A percentile compares a stretch with the other conserved stretches of the same genome.
These are phyloP conservation scores for Rhynchospora tenuis DNA, from an alignment of 176 grass and related monocot species.

Conservation along the genomic window DNA sequence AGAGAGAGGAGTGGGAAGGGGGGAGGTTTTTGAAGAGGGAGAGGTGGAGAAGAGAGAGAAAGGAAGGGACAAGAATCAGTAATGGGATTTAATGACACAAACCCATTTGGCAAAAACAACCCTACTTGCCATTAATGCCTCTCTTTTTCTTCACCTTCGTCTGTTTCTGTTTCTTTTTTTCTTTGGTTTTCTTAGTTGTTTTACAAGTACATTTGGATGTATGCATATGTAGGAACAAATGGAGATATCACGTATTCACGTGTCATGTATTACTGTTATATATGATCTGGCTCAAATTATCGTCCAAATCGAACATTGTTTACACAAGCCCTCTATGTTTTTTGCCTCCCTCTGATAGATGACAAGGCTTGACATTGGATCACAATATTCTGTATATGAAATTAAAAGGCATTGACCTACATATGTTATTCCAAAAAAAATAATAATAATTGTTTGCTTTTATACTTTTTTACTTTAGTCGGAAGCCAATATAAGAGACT, in stretches of 20 bases:
- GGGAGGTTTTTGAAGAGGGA: slow-evolving; percentile 34
- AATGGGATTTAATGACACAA: slow-evolving; percentile 73
- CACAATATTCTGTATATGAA: neutral
- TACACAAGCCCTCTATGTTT: neutral
- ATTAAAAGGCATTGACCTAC: neutral
- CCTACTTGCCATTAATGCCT: slow-evolving; percentile 32
- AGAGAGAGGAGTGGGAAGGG: slow-evolving; percentile 1
- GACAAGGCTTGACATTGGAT: neutral
- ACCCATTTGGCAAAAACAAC: slow-evolving; percentile 50
- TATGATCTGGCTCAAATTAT: neutral
- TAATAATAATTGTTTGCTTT: neutral
- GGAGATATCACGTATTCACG: neutral
- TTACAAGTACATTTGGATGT: neutral
- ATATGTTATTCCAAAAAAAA: neutral
- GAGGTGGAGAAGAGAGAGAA: neutral
- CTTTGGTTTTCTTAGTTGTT: neutral
- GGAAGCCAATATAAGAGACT: neutral
- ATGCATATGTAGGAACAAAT: neutral
- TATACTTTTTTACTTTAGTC: neutral
- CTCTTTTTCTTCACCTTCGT: slow-evolving; percentile 17
- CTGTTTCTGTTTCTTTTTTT: neutral
- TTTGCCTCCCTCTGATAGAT: neutral
- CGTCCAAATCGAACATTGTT: neutral
- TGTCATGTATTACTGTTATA: neutral
- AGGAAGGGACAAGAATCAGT: slow-evolving; percentile 26